Evolutionary conservation across 352 stramenopile genomes (phyloP), one percentile per base, ranked within the genome.

Genomic region (Phytophthora lateralis): DNA sequence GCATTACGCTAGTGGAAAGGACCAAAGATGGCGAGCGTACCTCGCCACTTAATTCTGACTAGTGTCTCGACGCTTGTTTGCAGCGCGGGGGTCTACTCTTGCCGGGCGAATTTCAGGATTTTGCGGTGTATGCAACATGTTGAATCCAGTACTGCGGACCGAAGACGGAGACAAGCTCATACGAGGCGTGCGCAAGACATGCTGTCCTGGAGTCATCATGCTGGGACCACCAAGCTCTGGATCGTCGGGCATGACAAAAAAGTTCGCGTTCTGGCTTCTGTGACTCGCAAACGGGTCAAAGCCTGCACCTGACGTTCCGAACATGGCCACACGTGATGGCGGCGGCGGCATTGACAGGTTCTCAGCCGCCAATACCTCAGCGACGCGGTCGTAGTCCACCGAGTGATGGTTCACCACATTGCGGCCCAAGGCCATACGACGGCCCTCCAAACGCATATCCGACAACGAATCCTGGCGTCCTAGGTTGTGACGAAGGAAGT

Each of bases 391-490:
- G 57, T 83, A 83, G 54, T 80, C 72, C 20, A 89, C 80, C n/a
- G 76, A 84, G 53, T 87, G 77, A 51, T 89, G 80, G 60, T 87
- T 89, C 17, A 89, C 75, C 18, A 89, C 77, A 35, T 69, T 87
- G 15, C 80, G 73, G 18, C 74, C 72, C 4, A 86, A 61, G 5
- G 74, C 74, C 15, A 80, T 43, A 5, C 58, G 68, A 41, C 72
- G 72, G 32, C 56, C 60, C 20, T 72, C 68, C 6, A 80, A 43
- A 9, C 63, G 66, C 73, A 88, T 71, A 30, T 85, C 76, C 20
- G 78, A 85, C 5, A 82, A 39, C 20, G 76, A 86, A 24, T 64
- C 66, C 9, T 55, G 52, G 27, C 71, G 35, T 4, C 53, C 52
- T 42, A 63, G 54, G 35, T 82, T 66, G 44, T 60, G 59, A 6